These are phyloP conservation scores for Sporothrix globosa DNA, from an alignment of 2,329 filamentous ascomycete genomes.

Conservation along the genomic window DNA sequence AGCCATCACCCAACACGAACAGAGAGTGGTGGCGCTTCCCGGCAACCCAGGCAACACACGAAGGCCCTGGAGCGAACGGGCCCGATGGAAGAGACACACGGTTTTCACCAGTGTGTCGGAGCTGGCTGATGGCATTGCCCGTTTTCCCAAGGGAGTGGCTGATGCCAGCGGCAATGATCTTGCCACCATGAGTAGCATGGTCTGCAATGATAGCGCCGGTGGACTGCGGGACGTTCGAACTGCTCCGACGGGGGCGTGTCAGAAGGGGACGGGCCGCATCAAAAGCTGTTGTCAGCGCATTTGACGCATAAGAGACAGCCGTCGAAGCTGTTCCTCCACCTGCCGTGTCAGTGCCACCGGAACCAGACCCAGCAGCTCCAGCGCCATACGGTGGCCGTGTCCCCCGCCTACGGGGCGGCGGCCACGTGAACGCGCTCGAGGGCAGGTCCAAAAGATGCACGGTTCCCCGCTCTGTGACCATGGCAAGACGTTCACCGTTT, in stretches of 20 bases:
- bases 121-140: conserved; percentile 68
- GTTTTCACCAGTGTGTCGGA: conserved; percentile 76
- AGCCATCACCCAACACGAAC: conserved; percentile 66
- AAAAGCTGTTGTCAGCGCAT: conserved; percentile 69
- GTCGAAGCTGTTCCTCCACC: conserved; percentile 45
- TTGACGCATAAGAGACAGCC: conserved; percentile 71
- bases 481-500: conserved; percentile 78
- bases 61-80: conserved; percentile 56
- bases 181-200: conserved; percentile 69
- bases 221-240: conserved; percentile 47
- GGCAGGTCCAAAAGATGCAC: conserved; percentile 91
- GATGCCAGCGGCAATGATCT: conserved; percentile 72
- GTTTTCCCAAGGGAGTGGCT: conserved; percentile 74
- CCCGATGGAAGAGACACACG: conserved; percentile 68
- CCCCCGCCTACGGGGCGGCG: conserved; percentile 64
- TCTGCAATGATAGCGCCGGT: conserved; percentile 56
- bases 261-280: conserved; percentile 67
- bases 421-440: conserved; percentile 81
- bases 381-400: conserved; percentile 48
- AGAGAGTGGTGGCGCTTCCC: conserved; percentile 65
- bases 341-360: conserved; percentile 48
- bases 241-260: conserved; percentile 58
- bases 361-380: conserved; percentile 45
- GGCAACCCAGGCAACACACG: conserved; percentile 68
- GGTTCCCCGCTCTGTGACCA: conserved; percentile 94